Base-by-base conservation (phyloP, 176 grass and related monocot genomes). In the Phyllostachys edulis region DNA sequence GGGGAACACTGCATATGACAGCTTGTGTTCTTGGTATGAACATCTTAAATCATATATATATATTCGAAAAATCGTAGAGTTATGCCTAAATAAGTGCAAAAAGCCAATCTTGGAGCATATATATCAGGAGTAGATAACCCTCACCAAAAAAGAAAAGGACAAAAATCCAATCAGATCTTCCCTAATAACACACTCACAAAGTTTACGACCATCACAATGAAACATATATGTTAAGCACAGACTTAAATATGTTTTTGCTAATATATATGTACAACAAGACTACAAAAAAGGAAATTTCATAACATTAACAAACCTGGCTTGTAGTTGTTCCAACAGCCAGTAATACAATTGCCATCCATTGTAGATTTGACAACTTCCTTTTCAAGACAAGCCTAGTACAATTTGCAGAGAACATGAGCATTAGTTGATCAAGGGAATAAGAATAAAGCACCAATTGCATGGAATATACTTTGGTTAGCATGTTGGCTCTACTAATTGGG, bases 311-410 rank as follows among this genome's bases (percentile, higher is more conserved):
- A 76, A 99, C 96, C 91, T 96, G 96, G 78, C 96, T 99, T 82
- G 93, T 94, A 67, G 96, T 96, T 67, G 96, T 99, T 69, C 96
- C 96, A 79, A 98, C 80, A 78, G 96, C 87, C 14, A 99, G 88
- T 68, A 99, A 90, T 75, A 94, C 75, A 69, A 99, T 92, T 42
- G 93, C 96, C 87, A 95, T 94, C 93, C 96, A 99, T 65, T 99
- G 96, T 75, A 95, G 83, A 82, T 93, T 94, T 67, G 89, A 92
- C 54, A 96, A 69, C 54, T 90, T 99, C 89, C 86, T 96, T 75
- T 88, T 94, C 47, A 99, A 67, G 37, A 99, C 81, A 76, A 98
- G 84, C 87, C 96, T 98, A 71, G 70, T 39, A 89, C 47, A 66
- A 86, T 80, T 82, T 78, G 39, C 32, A 86, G 78, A 90, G 9